Base-by-base conservation (phyloP, 257 asterid species). In the Dorcoceras hygrometricum region DNA sequence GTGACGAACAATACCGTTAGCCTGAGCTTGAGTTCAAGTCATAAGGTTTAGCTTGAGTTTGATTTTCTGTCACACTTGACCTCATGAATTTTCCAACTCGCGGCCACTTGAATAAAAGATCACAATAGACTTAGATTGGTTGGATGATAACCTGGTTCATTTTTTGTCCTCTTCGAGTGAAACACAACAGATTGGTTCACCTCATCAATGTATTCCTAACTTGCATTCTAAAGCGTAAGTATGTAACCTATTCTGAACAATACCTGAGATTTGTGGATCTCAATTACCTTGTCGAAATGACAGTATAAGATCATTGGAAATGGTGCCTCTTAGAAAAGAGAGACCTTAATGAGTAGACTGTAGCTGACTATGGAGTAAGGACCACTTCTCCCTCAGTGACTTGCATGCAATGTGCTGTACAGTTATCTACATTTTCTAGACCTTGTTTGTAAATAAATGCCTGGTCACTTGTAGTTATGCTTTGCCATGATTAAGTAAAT, bases 211-310 rank as follows among this genome's bases (percentile, higher is more conserved):
- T 65, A 65, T 57, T 65, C 27, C 11, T 48, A 46, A 46, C 63
- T 57, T 32, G 65, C 61, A 25, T 63, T 57, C 2, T 25, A 48
- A 68, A 61, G 60, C 72, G 36, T 59, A 68, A 59, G 10, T 50
- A n/a, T 68, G 12, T 65, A 25, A 26, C 34, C 61, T 72, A 66
- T 59, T 57, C 54, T 73, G 28, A 25, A 27, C 22, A 55, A 36
- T 70, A 26, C 64, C 3, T 58, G 18, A 23, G 63, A 55, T 18
- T 53, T 10, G 39, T 67, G 29, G 66, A 43, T 51, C 24, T 23
- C 57, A 57, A 64, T 36, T 62, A 69, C 34, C 57, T 29, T 18
- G 66, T 56, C 58, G 29, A 51, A 56, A 46, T 16, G 65, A 46
- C 48, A 18, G 54, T 58, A 9, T 50, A n/a, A 43, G 24, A 29